Percentiles rank a stretch among this genome's conserved stretches.
Conservation (phyloP, 768 basidiomycete species). For the Gloeopeniophorella convolvens region DNA sequence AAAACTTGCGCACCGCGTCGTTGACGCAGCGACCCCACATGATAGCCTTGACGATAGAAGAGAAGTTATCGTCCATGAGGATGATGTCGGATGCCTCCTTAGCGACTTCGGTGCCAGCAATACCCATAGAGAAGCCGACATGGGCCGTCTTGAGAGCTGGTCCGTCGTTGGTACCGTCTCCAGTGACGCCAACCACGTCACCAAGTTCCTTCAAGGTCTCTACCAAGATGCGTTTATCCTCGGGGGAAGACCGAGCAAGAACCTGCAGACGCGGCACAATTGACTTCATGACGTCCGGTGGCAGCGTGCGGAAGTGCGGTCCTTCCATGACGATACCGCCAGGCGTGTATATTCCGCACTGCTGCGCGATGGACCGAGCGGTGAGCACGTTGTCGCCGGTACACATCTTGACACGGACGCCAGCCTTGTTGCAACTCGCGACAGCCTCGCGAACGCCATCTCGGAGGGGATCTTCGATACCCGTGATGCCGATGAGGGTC, state of each 20-base stretch:
- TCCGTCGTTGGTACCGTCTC: constrained; percentile 97
- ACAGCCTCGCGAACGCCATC: constrained; percentile 88
- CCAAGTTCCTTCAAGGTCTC: constrained; percentile 80
- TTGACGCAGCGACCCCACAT: constrained; percentile 99
- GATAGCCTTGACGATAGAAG: constrained; percentile 94
- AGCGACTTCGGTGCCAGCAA: constrained; percentile 95
- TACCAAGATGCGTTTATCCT: constrained; percentile 94
- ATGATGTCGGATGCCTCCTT: constrained; percentile 99
- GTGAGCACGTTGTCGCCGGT: constrained; percentile 97
- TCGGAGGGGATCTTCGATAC: constrained; percentile 95
- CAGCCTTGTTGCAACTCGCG: constrained; percentile 77
- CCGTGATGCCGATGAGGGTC: constrained; percentile 83
- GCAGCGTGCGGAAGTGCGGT: constrained; percentile 81
- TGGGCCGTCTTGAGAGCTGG: constrained; percentile 93
- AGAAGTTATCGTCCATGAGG: constrained; percentile 95
- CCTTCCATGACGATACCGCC: constrained; percentile 99
- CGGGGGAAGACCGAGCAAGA: constrained; percentile 93
- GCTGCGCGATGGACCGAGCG: constrained; percentile 90
- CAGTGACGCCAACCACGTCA: constrained; percentile 92
- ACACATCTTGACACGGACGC: constrained; percentile 96
- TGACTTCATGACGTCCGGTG: constrained; percentile 61
- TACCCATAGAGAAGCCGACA: constrained; percentile 96
- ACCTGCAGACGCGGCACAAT: constrained; percentile 92
- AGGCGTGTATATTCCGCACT: constrained; percentile 91
- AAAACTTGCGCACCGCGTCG: constrained; percentile 94